Conservation (phyloP, 148 eudicot species). For the Amaranthus cruentus region DNA sequence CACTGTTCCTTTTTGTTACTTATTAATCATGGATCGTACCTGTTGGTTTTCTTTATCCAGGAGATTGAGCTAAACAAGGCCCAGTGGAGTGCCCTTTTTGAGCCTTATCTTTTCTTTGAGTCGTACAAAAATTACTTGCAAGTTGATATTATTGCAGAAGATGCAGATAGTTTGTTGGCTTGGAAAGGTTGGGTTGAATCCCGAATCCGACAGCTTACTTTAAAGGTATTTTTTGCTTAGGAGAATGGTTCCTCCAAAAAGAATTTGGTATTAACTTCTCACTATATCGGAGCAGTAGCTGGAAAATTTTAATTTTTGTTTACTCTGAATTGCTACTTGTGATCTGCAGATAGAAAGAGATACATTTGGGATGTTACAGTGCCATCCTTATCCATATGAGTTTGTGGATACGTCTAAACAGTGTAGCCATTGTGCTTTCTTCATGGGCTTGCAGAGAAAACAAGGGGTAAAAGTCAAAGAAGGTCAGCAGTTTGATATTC, state of each 20-base stretch:
- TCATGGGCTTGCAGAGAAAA: slow-evolving; percentile 81
- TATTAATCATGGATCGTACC: not conserved
- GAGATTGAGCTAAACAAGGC: slow-evolving; percentile 73
- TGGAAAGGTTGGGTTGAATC: slow-evolving; percentile 99
- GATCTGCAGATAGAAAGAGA: slow-evolving; percentile 84
- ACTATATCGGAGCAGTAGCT: not conserved
- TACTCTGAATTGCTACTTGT: slow-evolving; percentile 4
- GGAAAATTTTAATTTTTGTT: slow-evolving; percentile 25
- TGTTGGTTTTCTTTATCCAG: slow-evolving; percentile 29
- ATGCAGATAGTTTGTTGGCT: slow-evolving; percentile 62
- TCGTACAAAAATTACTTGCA: slow-evolving; percentile 79
- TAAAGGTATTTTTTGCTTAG: slow-evolving; percentile 52
- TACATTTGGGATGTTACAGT: slow-evolving; percentile 72
- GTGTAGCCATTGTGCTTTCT: slow-evolving; percentile 72
- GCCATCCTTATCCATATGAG: slow-evolving; percentile 85
- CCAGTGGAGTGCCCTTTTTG: slow-evolving; percentile 72
- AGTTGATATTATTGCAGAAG: slow-evolving; percentile 71
- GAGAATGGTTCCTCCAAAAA: not conserved
- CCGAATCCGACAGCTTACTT: slow-evolving; percentile 72
- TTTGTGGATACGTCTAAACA: slow-evolving; percentile 58
- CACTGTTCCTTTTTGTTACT: not conserved
- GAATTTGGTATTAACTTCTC: not conserved
- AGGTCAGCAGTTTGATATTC: slow-evolving; percentile 84
- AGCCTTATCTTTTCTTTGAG: slow-evolving; percentile 71
- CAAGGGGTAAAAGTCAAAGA: slow-evolving; percentile 62